These are phyloP conservation scores for Diaporthe sp. DNA, from an alignment of 2,329 filamentous ascomycete species.

Conservation along the genomic window DNA sequence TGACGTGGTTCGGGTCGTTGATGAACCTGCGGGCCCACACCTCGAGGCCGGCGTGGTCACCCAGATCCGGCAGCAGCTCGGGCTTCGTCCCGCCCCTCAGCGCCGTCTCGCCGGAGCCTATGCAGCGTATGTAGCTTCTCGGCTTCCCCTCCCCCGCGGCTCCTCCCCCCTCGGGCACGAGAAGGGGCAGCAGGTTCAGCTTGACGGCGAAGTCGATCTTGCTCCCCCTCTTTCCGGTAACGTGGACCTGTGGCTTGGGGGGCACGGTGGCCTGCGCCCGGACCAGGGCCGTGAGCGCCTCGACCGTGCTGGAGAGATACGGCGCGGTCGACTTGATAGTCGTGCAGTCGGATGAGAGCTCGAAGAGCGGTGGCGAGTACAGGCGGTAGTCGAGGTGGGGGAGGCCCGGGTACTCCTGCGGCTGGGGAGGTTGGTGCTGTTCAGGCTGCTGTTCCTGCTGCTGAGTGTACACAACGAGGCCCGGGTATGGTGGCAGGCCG, in stretches of 20 bases:
- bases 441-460: slow-evolving; percentile 28
- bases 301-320: slow-evolving; percentile 62
- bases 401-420: slow-evolving; percentile 61
- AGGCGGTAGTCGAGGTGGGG: slow-evolving; percentile 65
- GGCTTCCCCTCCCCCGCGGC: slow-evolving; percentile 46
- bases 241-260: slow-evolving; percentile 67
- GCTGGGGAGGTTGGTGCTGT: slow-evolving; percentile 44
- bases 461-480: slow-evolving; percentile 39
- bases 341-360: slow-evolving; percentile 63
- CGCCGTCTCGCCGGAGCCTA: slow-evolving; percentile 63
- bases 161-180: slow-evolving; percentile 57
- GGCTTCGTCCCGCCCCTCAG: slow-evolving; percentile 62
- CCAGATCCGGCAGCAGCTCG: slow-evolving; percentile 58
- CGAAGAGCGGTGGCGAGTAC: slow-evolving; percentile 67
- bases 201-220: slow-evolving; percentile 66
- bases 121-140: slow-evolving; percentile 68
- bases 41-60: slow-evolving; percentile 58
- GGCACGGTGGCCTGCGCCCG: slow-evolving; percentile 65
- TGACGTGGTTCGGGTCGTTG: slow-evolving; percentile 60
- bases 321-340: slow-evolving; percentile 62
- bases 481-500: slow-evolving; percentile 53
- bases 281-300: slow-evolving; percentile 61
- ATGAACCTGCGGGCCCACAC: slow-evolving; percentile 64
- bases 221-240: slow-evolving; percentile 61
- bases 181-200: slow-evolving; percentile 67